Evolutionary conservation across 495 filamentous ascomycete genomes (phyloP), one percentile per base, ranked within the genome.

Genomic region (Tuber borchii): DNA sequence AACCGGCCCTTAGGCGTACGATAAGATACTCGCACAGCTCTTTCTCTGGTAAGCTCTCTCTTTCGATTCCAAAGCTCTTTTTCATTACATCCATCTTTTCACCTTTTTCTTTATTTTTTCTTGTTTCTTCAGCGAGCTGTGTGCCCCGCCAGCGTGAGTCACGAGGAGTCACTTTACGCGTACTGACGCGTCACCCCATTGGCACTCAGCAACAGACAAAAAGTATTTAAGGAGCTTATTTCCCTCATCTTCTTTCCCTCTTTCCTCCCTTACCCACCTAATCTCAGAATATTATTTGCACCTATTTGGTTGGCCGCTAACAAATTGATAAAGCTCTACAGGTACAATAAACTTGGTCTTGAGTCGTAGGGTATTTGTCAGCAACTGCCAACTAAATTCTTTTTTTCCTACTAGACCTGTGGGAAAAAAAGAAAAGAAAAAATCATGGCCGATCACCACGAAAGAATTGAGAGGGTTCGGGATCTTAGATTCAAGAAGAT

Each of bases 231-330:
- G 61, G 46, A 20, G 40, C 71, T 8, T 40, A 71, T 45, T 40
- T 34, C 46, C 44, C 26, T 46, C 20, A 88, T 86, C 75, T 92
- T 87, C 48, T 88, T 87, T 86, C 90, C 91, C 7, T 34, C 85
- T 74, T 0, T 82, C 79, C 20, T 86, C 77, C 9, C 26, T 65
- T 34, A 19, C 2, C 12, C 26, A 17, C 26, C 31, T 2, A 17
- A 65, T 12, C 12, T 34, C 14, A 65, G 2, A 31, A 65, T 34
- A 16, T 1, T 0, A 16, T 6, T 34, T 34, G 12, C 26, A 6
- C 7, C 4, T 22, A 43, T 10, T 65, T 65, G 3, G 5, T 8
- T 65, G 14, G n/a, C 3, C 4, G 3, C 26, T 65, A 65, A 65
- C 26, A 10, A 34, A 34, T 31, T 12, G 14, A 65, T 65, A 65